These are phyloP conservation scores for Testicularia cyperi DNA, from an alignment of 1,284 basidiomycete species.

Conservation along the genomic window DNA sequence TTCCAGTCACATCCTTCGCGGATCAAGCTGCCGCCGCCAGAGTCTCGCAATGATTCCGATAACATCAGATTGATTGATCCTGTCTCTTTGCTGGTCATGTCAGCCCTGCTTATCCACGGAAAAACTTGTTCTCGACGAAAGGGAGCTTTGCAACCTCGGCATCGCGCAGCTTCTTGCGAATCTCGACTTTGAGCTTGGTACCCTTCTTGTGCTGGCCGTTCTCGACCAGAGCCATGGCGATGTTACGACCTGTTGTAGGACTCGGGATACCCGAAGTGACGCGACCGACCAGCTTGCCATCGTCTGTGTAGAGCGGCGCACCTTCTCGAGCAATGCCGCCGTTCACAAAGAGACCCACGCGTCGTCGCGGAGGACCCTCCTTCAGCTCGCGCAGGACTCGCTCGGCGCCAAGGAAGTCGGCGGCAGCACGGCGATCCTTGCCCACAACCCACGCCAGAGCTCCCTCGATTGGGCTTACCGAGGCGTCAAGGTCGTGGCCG, in stretches of 20 bases:
- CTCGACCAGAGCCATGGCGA: constrained; percentile 89
- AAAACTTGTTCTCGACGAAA: constrained; percentile 66
- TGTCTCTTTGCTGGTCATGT: too few species aligned
- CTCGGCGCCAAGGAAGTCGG: constrained; percentile 79
- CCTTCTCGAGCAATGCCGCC: constrained; percentile 89
- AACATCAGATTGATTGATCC: too few species aligned
- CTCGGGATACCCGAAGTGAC: constrained; percentile 96
- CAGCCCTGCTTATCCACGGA: constrained; percentile 53
- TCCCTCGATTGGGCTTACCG: constrained; percentile 78
- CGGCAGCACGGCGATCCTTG: constrained; percentile 73
- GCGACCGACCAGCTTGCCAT: constrained; percentile 65
- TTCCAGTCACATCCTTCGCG: too few species aligned
- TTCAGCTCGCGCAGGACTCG: constrained; percentile 78
- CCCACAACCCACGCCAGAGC: constrained; percentile 90
- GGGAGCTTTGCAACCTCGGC: constrained; percentile 77
- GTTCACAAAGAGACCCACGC: constrained; percentile 77
- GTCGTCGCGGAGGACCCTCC: constrained; percentile 71
- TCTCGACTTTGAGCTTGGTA: constrained; percentile 75
- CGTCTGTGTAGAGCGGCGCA: constrained; percentile 70
- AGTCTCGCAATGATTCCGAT: too few species aligned
- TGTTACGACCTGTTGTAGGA: constrained; percentile 83
- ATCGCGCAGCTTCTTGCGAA: constrained; percentile 72
- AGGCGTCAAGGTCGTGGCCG: constrained; percentile 88
- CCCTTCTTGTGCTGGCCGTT: constrained; percentile 85
- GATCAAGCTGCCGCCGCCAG: too few species aligned